phyloP scores from a whole-genome alignment of 2,329 filamentous ascomycete species.

The Fusarium compactum region DNA sequence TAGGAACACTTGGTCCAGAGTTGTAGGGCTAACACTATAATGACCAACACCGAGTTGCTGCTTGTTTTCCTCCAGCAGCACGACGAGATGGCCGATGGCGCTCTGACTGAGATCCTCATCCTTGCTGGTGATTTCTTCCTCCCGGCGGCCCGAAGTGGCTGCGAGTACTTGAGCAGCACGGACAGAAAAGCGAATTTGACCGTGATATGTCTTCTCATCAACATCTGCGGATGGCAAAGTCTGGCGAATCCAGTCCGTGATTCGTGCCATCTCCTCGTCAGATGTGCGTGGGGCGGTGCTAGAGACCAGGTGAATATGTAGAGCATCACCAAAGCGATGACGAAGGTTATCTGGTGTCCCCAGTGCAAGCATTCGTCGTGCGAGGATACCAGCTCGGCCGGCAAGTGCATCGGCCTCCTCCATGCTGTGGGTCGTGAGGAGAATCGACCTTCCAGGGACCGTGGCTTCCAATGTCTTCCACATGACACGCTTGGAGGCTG shows the following conservation, averaged over 20 bases:
- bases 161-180: constrained; percentile 62
- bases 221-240: constrained; percentile 74
- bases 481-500: constrained; percentile 91
- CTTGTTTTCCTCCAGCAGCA: constrained; percentile 78
- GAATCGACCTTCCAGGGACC: constrained; percentile 80
- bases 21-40: constrained; percentile 88
- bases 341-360: constrained; percentile 81
- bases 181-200: constrained; percentile 87
- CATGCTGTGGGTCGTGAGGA: constrained; percentile 95
- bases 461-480: constrained; percentile 85
- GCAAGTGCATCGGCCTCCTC: constrained; percentile 94
- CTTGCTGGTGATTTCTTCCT: constrained; percentile 42
- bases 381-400: constrained; percentile 85
- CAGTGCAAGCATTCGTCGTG: constrained; percentile 84
- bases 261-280: constrained; percentile 72
- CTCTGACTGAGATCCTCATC: constrained; percentile 53
- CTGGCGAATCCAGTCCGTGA: constrained; percentile 73
- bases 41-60: constrained; percentile 79
- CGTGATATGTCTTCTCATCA: constrained; percentile 82
- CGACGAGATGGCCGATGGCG: constrained; percentile 77
- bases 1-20: constrained; percentile 91
- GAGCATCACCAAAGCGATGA: constrained; percentile 79
- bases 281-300: constrained; percentile 79
- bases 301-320: constrained; percentile 86
- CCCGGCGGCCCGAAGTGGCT: constrained; percentile 34